These are phyloP conservation scores for Yamadazyma sp. DNA, from an alignment of 1,139 yeast species.

Conservation along the genomic window DNA sequence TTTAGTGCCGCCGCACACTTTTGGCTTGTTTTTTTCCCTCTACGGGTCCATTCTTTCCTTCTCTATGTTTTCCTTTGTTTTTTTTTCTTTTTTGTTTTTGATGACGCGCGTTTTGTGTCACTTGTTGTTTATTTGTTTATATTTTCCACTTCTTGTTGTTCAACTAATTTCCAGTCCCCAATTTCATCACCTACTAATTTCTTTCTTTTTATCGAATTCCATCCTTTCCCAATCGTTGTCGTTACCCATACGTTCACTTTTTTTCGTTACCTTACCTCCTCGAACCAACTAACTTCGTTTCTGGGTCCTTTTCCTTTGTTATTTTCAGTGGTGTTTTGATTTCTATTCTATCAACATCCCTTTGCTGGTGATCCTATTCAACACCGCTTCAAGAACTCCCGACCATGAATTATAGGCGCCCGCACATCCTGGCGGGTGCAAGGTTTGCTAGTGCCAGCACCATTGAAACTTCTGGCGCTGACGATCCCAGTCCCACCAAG, in stretches of 20 bases:
- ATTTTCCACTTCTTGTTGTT: constrained; percentile 3
- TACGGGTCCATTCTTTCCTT: too few relatives aligned
- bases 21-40: too few relatives aligned
- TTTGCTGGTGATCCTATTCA: too few relatives aligned
- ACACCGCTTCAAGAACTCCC: not conserved
- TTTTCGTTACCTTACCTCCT: not conserved
- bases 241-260: not conserved
- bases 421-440: constrained; percentile 25
- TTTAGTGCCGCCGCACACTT: not conserved
- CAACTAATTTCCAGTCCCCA: not conserved
- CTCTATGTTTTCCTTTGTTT: too few relatives aligned
- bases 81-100: not conserved
- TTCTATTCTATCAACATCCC: too few relatives aligned
- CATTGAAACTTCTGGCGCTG: not conserved
- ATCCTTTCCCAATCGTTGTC: not conserved
- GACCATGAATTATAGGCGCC: constrained; percentile 27
- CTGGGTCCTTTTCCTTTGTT: too few relatives aligned
- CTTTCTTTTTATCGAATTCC: not conserved
- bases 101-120: constrained; percentile 3
- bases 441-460: not conserved
- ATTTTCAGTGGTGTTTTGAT: too few relatives aligned
- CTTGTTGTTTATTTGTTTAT: constrained; percentile 5
- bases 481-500: not conserved
- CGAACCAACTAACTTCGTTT: too few relatives aligned
- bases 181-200: not conserved